Conservation (phyloP, 352 stramenopile species). For the Phytophthora palmivora region DNA sequence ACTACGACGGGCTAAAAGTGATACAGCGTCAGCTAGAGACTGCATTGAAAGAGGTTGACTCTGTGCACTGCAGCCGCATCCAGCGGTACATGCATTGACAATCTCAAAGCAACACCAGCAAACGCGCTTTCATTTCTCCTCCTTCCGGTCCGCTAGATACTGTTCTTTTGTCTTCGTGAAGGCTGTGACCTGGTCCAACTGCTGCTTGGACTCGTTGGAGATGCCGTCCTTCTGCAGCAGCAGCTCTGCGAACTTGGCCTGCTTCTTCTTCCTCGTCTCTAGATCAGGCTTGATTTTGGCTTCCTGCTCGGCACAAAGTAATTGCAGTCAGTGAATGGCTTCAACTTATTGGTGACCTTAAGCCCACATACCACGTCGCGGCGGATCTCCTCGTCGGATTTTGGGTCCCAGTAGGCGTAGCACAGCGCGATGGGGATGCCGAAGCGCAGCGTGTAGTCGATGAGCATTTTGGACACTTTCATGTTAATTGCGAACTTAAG, state of each 20-base stretch:
- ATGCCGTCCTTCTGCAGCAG: constrained; percentile 59
- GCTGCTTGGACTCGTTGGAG: constrained; percentile 71
- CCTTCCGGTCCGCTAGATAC: constrained; percentile 34
- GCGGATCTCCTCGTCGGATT: constrained; percentile 80
- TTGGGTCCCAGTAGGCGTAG: constrained; percentile 76
- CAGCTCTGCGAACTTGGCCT: constrained; percentile 80
- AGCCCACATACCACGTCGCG: constrained; percentile 65
- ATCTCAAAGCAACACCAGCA: neutral
- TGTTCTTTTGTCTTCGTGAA: constrained; percentile 60
- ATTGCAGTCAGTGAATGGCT: constrained; percentile 1
- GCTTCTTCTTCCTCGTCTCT: constrained; percentile 66
- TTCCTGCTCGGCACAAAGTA: constrained; percentile 48
- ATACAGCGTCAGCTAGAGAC: constrained; percentile 72
- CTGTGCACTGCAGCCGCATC: constrained; percentile 74
- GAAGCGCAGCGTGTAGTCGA: constrained; percentile 82
- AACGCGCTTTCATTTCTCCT: constrained; percentile 24
- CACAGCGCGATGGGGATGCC: constrained; percentile 71
- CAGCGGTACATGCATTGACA: constrained; percentile 74
- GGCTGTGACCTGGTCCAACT: constrained; percentile 81
- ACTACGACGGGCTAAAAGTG: constrained; percentile 70
- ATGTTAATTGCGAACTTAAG: constrained; percentile 41
- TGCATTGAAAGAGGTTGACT: constrained; percentile 74
- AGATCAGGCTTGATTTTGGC: constrained; percentile 67
- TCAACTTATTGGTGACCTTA: too few relatives aligned
- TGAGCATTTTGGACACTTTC: constrained; percentile 86